These are phyloP conservation scores for Capillidium heterosporum DNA, from an alignment of 371 early-diverging fungal genomes.

Conservation along the genomic window DNA sequence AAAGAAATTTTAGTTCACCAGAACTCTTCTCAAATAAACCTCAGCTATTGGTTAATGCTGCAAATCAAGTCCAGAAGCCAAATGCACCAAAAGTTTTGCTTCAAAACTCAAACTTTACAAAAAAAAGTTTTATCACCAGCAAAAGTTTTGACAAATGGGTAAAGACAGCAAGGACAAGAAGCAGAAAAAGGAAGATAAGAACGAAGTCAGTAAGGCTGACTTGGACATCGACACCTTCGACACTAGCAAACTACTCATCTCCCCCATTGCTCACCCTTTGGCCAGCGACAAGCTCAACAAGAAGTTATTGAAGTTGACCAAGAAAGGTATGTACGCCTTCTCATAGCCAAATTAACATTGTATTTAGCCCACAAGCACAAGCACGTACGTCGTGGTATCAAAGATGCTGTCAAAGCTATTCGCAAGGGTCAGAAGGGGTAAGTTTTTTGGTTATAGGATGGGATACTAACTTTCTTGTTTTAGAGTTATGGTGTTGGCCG, in stretches of 20 bases:
- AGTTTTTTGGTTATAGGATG: background rate
- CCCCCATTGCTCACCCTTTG: conserved; percentile 85
- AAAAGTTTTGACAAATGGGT: no score
- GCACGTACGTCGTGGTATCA: conserved; percentile 85
- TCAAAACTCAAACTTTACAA: no score
- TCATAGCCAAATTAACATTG: background rate
- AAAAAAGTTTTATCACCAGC: no score
- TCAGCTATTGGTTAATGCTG: no score
- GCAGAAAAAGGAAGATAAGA: background rate
- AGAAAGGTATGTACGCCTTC: conserved; percentile 47
- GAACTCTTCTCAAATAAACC: no score
- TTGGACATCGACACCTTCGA: background rate
- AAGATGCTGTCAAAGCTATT: conserved; percentile 92
- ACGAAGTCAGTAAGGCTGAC: background rate
- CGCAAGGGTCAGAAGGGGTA: conserved; percentile 86
- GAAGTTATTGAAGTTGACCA: conserved; percentile 77
- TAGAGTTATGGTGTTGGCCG: conserved; percentile 81
- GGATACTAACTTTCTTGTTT: background rate
- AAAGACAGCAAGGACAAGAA: background rate
- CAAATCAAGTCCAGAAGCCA: no score
- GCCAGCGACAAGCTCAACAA: conserved; percentile 82
- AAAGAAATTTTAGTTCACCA: no score
- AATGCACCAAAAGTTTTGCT: no score
- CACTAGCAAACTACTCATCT: conserved; percentile 16
- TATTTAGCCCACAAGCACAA: conserved; percentile 70